Evolutionary conservation across 805 yeast species (phyloP).

Genomic region (Ogataea paraovalis): DNA sequence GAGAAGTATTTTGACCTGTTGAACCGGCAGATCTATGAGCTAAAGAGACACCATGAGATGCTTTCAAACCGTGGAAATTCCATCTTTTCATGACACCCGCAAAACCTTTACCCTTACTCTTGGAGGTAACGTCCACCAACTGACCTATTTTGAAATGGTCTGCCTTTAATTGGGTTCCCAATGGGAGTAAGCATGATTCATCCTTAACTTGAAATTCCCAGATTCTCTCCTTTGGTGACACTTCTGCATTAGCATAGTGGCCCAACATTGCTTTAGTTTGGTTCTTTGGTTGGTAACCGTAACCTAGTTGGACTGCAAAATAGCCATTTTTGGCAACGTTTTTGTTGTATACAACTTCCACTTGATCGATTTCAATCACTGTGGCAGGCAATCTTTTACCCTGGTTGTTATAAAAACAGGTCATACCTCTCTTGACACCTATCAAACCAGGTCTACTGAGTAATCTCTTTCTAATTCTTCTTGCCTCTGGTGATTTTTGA

Average conservation of each 20-base stretch:
- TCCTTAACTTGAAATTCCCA: constrained; percentile 78
- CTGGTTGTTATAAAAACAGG: constrained; percentile 66
- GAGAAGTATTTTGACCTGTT: constrained; percentile 91
- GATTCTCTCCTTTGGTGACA: constrained; percentile 75
- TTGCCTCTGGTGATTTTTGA: constrained; percentile 63
- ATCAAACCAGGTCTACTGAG: constrained; percentile 79
- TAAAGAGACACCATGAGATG: constrained; percentile 92
- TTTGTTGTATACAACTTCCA: constrained; percentile 77
- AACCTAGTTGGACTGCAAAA: constrained; percentile 83
- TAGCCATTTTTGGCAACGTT: constrained; percentile 74
- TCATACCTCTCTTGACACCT: constrained; percentile 87
- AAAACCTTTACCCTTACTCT: constrained; percentile 91
- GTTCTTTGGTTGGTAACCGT: constrained; percentile 64
- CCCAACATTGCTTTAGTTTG: constrained; percentile 65
- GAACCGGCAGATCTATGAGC: constrained; percentile 97
- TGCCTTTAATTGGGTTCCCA: constrained; percentile 76
- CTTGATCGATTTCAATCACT: constrained; percentile 78
- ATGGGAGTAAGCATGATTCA: constrained; percentile 59
- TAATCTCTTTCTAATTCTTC: constrained; percentile 68
- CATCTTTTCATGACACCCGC: constrained; percentile 98
- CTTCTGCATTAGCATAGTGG: constrained; percentile 71
- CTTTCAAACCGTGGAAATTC: constrained; percentile 83
- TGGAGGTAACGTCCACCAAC: constrained; percentile 73
- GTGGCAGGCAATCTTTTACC: constrained; percentile 82
- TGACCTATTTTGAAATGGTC: constrained; percentile 84